Evolutionary conservation across 2,329 filamentous ascomycete species (phyloP).

Genomic region (Penicillium thymicola): DNA sequence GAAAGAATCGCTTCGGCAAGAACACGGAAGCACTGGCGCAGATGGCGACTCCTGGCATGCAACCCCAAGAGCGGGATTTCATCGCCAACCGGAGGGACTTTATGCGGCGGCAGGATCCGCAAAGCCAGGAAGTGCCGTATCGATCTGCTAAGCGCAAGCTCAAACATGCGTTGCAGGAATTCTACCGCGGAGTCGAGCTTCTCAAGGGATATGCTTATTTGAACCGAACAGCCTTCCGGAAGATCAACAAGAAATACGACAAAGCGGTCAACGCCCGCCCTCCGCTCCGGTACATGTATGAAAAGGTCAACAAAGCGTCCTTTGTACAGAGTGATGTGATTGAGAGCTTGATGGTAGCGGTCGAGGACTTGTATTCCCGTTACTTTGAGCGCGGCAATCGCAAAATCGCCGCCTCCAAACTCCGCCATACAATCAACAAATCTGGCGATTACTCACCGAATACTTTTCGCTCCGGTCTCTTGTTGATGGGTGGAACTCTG

Average conservation of each 20-base stretch:
- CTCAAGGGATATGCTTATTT: constrained; percentile 87
- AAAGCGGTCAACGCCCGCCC: constrained; percentile 80
- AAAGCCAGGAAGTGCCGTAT: constrained; percentile 67
- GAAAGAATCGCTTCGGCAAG: constrained; percentile 52
- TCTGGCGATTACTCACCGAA: constrained; percentile 57
- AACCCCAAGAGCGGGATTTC: constrained; percentile 27
- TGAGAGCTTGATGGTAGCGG: constrained; percentile 72
- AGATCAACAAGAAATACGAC: constrained; percentile 99
- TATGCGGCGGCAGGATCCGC: constrained; percentile 44
- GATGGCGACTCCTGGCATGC: constrained; percentile 42
- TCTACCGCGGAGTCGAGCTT: constrained; percentile 85
- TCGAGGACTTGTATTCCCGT: constrained; percentile 87
- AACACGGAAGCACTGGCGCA: constrained; percentile 51
- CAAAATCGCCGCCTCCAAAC: constrained; percentile 84
- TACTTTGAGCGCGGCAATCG: constrained; percentile 94
- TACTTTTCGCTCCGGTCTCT: constrained; percentile 60
- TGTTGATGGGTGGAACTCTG: constrained; percentile 65
- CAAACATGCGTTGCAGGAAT: constrained; percentile 87
- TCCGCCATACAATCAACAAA: constrained; percentile 67
- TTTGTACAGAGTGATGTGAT: constrained; percentile 87
- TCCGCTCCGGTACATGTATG: constrained; percentile 76
- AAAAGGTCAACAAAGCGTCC: constrained; percentile 85
- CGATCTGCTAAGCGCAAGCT: constrained; percentile 85
- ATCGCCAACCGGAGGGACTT: constrained; percentile 48
- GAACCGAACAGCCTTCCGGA: constrained; percentile 90